Percentiles rank a stretch among this genome's conserved stretches.
These are phyloP conservation scores for Medicago arabica DNA, from an alignment of 306 rosid genomes.

Conservation along the genomic window DNA sequence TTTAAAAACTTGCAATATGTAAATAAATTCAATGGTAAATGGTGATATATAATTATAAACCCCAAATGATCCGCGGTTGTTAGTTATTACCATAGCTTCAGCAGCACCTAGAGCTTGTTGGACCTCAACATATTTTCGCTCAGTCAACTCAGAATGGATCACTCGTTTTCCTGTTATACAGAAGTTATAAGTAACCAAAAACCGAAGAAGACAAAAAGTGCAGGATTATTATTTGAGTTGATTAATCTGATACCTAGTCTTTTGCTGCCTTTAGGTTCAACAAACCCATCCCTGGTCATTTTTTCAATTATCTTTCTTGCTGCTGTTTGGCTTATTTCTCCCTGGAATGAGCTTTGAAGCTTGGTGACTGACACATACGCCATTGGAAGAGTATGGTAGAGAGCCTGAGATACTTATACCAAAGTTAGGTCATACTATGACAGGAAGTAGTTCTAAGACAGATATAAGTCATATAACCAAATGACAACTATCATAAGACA, in stretches of 20 bases:
- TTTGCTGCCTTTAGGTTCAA: slow-evolving; percentile 76
- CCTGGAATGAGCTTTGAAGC: slow-evolving; percentile 79
- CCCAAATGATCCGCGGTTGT: background rate
- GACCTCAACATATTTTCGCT: slow-evolving; percentile 72
- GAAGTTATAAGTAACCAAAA: slow-evolving; percentile 6
- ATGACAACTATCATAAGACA: slow-evolving; percentile 2
- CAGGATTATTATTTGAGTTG: background rate
- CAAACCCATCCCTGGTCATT: slow-evolving; percentile 82
- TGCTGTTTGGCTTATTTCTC: slow-evolving; percentile 65
- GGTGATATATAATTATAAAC: slow-evolving; percentile 1
- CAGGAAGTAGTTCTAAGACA: slow-evolving; percentile 21
- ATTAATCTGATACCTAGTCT: slow-evolving; percentile 65
- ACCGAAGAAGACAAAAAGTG: slow-evolving; percentile 14
- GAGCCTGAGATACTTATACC: slow-evolving; percentile 60
- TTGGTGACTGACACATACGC: slow-evolving; percentile 66
- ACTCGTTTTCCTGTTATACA: slow-evolving; percentile 77
- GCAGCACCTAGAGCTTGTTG: slow-evolving; percentile 59
- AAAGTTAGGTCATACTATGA: slow-evolving; percentile 26
- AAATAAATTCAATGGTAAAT: background rate
- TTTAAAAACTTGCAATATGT: slow-evolving; percentile 3
- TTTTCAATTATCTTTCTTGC: slow-evolving; percentile 74
- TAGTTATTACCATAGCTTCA: slow-evolving; percentile 74
- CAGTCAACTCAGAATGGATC: slow-evolving; percentile 72
- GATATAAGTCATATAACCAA: slow-evolving; percentile 5
- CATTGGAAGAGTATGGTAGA: slow-evolving; percentile 83